These are phyloP conservation scores for Candida qinlingensis DNA, from an alignment of 805 yeast genomes.

Conservation along the genomic window DNA sequence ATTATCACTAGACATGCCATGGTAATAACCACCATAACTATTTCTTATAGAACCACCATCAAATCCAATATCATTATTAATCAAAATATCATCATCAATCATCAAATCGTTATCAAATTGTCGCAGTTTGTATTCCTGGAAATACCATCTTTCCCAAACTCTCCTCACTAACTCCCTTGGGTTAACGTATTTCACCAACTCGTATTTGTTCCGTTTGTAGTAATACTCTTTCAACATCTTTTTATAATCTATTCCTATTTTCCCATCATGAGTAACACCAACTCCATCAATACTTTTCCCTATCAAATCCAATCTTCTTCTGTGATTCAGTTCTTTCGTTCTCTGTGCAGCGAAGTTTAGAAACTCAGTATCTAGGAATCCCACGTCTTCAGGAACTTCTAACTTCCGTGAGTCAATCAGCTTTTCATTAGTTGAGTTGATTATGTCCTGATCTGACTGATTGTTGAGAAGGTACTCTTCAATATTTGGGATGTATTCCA, in stretches of 20 bases:
- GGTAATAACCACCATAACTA: slow-evolving; percentile 8
- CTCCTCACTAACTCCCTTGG: background rate
- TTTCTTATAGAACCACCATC: slow-evolving; percentile 1
- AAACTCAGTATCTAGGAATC: background rate
- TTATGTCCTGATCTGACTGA: slow-evolving; percentile 15
- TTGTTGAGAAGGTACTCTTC: slow-evolving; percentile 15
- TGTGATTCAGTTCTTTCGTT: background rate
- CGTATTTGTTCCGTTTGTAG: slow-evolving; percentile 4
- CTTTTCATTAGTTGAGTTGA: slow-evolving; percentile 8
- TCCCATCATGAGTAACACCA: background rate
- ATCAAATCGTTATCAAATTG: slow-evolving; percentile 11
- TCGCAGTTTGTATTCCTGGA: slow-evolving; percentile 11
- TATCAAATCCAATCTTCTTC: background rate
- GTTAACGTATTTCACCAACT: slow-evolving; percentile 1
- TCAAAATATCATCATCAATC: slow-evolving; percentile 3
- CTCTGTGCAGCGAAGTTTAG: background rate
- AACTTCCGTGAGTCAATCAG: background rate
- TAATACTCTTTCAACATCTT: slow-evolving; percentile 4
- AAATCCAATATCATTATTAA: background rate
- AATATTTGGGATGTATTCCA: slow-evolving; percentile 12
- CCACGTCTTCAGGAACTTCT: background rate
- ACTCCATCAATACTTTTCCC: background rate
- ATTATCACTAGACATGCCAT: slow-evolving; percentile 2
- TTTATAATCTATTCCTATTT: background rate
- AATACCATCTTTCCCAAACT: slow-evolving; percentile 29